Percentiles rank a stretch among this genome's conserved stretches.
Conservation (phyloP, 2,329 filamentous ascomycete species). For the Fusarium sp. region DNA sequence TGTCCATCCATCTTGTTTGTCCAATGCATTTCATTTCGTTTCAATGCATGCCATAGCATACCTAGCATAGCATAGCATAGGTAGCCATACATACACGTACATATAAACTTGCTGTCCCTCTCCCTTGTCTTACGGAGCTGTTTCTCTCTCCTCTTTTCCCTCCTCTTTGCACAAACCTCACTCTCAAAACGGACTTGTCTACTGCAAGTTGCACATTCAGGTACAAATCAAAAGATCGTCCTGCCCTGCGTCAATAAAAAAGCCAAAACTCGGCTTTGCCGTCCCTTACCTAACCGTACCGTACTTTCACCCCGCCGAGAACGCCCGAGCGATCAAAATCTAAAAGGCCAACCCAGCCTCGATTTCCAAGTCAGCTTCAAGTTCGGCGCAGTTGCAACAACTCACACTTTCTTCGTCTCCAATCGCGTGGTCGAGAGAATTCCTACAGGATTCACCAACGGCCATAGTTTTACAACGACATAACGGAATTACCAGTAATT, state of each 20-base stretch:
- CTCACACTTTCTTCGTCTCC: conserved; percentile 18
- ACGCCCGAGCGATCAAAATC: conserved; percentile 41
- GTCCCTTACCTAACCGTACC: conserved; percentile 24
- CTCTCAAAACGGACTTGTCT: background rate
- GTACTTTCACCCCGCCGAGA: conserved; percentile 41
- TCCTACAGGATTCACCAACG: conserved; percentile 6
- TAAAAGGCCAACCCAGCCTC: conserved; percentile 15
- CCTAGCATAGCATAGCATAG: background rate
- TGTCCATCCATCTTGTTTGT: background rate
- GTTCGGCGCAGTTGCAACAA: conserved; percentile 6
- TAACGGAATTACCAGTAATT: background rate
- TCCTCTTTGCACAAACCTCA: background rate
- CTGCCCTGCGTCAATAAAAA: background rate
- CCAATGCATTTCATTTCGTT: background rate
- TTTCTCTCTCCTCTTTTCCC: conserved; percentile 5
- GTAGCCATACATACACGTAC: background rate
- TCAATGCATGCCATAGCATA: conserved; percentile 14
- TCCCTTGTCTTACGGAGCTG: conserved; percentile 21
- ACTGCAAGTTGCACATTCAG: background rate
- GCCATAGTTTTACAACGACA: background rate
- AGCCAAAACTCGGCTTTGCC: conserved; percentile 37
- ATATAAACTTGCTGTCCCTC: conserved; percentile 34
- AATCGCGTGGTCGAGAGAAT: conserved; percentile 36
- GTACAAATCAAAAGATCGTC: conserved; percentile 1
- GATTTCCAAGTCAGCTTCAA: background rate